Evolutionary conservation across 495 filamentous ascomycete species (phyloP).

Genomic region (Tuber melanosporum): DNA sequence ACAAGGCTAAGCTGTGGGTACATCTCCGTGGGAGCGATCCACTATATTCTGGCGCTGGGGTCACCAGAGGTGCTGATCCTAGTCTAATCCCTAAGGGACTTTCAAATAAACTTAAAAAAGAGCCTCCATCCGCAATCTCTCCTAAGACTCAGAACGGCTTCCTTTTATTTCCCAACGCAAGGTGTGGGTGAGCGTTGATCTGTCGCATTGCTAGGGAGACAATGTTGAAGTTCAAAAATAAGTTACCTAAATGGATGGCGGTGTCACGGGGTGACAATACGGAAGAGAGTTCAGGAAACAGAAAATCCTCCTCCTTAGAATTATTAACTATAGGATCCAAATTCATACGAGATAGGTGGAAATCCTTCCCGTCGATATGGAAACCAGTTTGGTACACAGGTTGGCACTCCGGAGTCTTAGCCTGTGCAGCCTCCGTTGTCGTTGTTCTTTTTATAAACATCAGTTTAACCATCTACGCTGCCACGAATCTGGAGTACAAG

Average conservation of each 20-base stretch:
- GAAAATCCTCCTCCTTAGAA: not conserved
- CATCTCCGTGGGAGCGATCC: no score
- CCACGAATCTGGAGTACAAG: not conserved
- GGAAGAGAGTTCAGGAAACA: not conserved
- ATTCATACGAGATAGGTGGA: not conserved
- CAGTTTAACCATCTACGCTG: slow-evolving; percentile 1
- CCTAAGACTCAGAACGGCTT: not conserved
- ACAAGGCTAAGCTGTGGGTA: no score
- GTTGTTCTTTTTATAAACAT: not conserved
- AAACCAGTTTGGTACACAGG: not conserved
- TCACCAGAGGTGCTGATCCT: not conserved
- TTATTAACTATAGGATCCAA: not conserved
- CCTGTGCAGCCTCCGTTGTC: not conserved
- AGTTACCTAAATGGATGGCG: not conserved
- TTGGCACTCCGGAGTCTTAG: not conserved
- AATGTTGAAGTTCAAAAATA: not conserved
- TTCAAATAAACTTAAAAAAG: not conserved
- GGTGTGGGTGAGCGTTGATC: not conserved
- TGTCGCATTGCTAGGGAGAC: no score
- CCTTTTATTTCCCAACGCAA: not conserved
- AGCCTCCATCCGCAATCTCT: not conserved
- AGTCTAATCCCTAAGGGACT: not conserved
- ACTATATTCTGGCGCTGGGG: no score
- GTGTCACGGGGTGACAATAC: not conserved
- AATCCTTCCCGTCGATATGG: not conserved